These are phyloP conservation scores for Melastoma malabathricum DNA, from an alignment of 345 rosid genomes.

Conservation along the genomic window DNA sequence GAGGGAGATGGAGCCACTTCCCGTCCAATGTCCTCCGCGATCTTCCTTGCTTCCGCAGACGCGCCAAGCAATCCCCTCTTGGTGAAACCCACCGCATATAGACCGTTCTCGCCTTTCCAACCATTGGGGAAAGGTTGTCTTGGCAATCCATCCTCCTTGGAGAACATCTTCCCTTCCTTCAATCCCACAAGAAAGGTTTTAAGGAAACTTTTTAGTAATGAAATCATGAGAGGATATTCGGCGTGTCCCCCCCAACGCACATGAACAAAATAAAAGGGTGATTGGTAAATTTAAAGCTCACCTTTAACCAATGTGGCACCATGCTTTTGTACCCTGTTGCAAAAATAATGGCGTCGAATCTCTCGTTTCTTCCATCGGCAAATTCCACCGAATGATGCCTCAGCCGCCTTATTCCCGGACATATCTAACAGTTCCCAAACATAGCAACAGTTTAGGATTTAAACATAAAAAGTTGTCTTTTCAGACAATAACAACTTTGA, in stretches of 20 bases:
- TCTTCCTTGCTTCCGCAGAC: slow-evolving; percentile 65
- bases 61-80: slow-evolving; percentile 74
- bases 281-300: slow-evolving; percentile 5
- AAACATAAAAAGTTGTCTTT: background rate
- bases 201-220: background rate
- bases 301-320: slow-evolving; percentile 91
- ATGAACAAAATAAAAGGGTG: no score
- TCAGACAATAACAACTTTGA: background rate
- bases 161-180: slow-evolving; percentile 70
- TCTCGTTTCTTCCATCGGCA: slow-evolving; percentile 39
- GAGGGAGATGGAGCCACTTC: slow-evolving; percentile 13
- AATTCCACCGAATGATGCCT: slow-evolving; percentile 46
- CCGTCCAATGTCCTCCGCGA: slow-evolving; percentile 55
- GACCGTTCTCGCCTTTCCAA: slow-evolving; percentile 89
- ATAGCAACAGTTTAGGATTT: background rate
- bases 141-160: slow-evolving; percentile 69
- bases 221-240: background rate
- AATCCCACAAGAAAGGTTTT: background rate
- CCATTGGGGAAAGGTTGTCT: slow-evolving; percentile 61
- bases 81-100: slow-evolving; percentile 90
- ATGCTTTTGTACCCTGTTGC: slow-evolving; percentile 97
- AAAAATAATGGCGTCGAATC: slow-evolving; percentile 66
- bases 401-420: slow-evolving; percentile 48
- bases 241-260: background rate
- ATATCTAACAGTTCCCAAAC: slow-evolving; percentile 26